Base-by-base conservation (phyloP, 371 early-diverging fungal genomes). In the Zopfochytrium polystomum region DNA sequence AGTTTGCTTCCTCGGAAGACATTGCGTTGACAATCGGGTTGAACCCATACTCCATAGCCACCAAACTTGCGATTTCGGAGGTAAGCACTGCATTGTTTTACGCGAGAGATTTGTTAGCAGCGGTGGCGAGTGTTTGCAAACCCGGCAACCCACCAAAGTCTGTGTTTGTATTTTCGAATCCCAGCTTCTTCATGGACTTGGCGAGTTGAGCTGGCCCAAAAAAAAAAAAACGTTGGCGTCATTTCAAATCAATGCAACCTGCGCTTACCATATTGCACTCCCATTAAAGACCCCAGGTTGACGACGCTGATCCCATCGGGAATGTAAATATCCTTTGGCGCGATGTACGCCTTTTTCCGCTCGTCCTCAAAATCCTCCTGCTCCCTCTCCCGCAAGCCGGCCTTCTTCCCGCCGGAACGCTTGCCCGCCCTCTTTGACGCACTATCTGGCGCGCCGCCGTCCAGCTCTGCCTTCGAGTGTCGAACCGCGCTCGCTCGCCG, bases 261-360 rank as follows among this genome's bases (percentile, higher is more conserved):
- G 42, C 29, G 49, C 58, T 60, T 67, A 83, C 85, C 80, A 57
- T 63, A 80, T n/a, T 81, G 78, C 13, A 91, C 80, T 26, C 87
- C 90, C 27, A 96, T 63, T 2, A 93, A 66, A 47, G 84, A 79
- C 18, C 91, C 85, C 56, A 96, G 68, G 54, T 90, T 88, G 9
- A 89, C 87, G 0, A 92, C 87, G 29, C 82, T 90, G 66, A 94
- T 86, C 7, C 87, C 85, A 15, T 91, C 85, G 3, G 91, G 94
- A 48, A 96, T 74, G 59, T 80, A 81, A 9, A 95, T 82, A 62
- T 93, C 90, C 49, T 62, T 55, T 7, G 60, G 60, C 45, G 9
- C 11, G n/a, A 11, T n/a, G n/a, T 9, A 38, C n/a, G 9, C n/a
- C 38, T 38, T 38, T 38, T 38, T n/a, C n/a, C n/a, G 9, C 38